phyloP scores from a whole-genome alignment of 2,329 filamentous ascomycete species.

The Penicillium sp. region DNA sequence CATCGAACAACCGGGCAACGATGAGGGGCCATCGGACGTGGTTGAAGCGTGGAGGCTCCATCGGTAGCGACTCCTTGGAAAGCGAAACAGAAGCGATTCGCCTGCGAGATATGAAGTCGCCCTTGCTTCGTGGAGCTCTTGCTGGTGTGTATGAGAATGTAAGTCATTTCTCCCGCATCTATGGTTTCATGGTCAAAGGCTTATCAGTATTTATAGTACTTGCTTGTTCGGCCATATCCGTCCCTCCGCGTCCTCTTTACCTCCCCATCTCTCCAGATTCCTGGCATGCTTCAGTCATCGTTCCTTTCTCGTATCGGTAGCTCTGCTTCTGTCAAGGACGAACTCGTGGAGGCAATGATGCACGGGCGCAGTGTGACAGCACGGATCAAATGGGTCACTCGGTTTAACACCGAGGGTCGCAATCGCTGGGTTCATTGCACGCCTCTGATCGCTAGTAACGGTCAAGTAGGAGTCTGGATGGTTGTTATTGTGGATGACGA shows the following conservation, averaged over 20 bases:
- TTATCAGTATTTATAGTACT: constrained; percentile 31
- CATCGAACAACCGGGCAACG: constrained; percentile 4
- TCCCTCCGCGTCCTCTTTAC: constrained; percentile 69
- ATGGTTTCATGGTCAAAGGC: neutral
- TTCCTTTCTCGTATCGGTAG: constrained; percentile 49
- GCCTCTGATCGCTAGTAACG: constrained; percentile 66
- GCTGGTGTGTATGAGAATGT: constrained; percentile 60
- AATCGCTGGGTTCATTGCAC: constrained; percentile 77
- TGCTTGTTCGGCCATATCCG: constrained; percentile 59
- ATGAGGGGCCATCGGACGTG: constrained; percentile 14
- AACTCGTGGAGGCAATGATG: constrained; percentile 61
- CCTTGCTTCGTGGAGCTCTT: constrained; percentile 22
- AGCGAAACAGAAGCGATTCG: constrained; percentile 26
- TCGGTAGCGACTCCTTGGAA: constrained; percentile 2
- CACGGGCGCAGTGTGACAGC: constrained; percentile 72
- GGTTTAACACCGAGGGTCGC: constrained; percentile 57
- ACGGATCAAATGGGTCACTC: constrained; percentile 69
- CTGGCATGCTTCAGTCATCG: constrained; percentile 65
- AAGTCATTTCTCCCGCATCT: constrained; percentile 26
- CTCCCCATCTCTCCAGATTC: constrained; percentile 65
- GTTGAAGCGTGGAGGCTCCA: constrained; percentile 13
- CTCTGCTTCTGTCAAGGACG: constrained; percentile 53
- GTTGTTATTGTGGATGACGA: constrained; percentile 71
- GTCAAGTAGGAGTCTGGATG: constrained; percentile 76
- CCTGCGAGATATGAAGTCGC: constrained; percentile 44